Evolutionary conservation across 768 basidiomycete species (phyloP).

Genomic region (Auricularia cornea): DNA sequence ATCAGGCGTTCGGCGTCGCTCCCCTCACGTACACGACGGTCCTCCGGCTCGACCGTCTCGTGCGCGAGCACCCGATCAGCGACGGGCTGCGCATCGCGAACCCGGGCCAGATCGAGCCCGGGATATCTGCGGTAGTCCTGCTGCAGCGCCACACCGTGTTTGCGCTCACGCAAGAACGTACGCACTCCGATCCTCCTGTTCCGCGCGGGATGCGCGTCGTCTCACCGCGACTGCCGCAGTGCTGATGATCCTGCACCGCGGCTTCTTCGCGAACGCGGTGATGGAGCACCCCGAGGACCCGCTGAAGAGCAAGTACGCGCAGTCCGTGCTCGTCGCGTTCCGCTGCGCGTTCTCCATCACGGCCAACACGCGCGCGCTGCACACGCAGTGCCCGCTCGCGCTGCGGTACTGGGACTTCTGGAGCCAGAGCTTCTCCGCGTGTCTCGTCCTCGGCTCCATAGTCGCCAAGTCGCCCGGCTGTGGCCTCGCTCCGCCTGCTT

Average conservation of each 20-base stretch:
- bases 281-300: conserved; percentile 57
- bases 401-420: conserved; percentile 64
- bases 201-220: background rate
- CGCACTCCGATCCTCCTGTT: background rate
- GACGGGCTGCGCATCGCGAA: background rate
- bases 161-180: conserved; percentile 20
- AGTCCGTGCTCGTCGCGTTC: conserved; percentile 61
- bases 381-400: conserved; percentile 46
- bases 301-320: conserved; percentile 57
- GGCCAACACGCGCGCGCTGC: conserved; percentile 38
- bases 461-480: conserved; percentile 65
- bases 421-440: conserved; percentile 63
- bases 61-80: background rate
- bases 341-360: conserved; percentile 56
- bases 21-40: conserved; percentile 62
- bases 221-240: conserved; percentile 29
- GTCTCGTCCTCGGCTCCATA: conserved; percentile 70
- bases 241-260: conserved; percentile 65
- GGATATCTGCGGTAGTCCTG: conserved; percentile 27
- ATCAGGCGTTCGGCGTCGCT: conserved; percentile 64
- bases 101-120: background rate
- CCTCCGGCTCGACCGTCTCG: conserved; percentile 42
- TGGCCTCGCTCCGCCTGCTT: conserved; percentile 62
- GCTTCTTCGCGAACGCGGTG: conserved; percentile 69
- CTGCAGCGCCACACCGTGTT: conserved; percentile 61